Conservation (phyloP, 495 filamentous ascomycete genomes). For the Pyronema domesticum region DNA sequence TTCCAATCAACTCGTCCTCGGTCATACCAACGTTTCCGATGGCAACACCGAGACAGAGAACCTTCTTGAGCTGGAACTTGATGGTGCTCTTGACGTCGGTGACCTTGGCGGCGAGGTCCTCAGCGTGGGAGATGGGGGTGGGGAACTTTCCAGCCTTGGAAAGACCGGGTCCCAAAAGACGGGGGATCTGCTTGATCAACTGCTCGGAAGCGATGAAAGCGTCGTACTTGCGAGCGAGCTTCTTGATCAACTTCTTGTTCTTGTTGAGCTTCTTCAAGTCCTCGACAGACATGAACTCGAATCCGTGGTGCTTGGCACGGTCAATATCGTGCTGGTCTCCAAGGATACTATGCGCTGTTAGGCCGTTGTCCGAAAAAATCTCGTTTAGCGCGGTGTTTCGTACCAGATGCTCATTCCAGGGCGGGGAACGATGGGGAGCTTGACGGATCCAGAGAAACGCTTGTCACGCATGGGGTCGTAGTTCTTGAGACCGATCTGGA, state of each 20-base stretch:
- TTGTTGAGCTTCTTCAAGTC: slow-evolving; percentile 99
- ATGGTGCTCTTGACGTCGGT: slow-evolving; percentile 99
- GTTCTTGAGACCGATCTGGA: slow-evolving; percentile 99
- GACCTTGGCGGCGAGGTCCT: slow-evolving; percentile 84
- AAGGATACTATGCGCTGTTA: slow-evolving; percentile 44
- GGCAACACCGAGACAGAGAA: slow-evolving; percentile 96
- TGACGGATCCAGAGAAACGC: slow-evolving; percentile 99
- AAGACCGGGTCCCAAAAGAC: slow-evolving; percentile 94
- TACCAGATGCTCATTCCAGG: slow-evolving; percentile 89
- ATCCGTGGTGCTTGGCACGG: slow-evolving; percentile 91
- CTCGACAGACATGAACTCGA: slow-evolving; percentile 93
- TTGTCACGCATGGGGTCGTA: slow-evolving; percentile 99
- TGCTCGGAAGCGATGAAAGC: slow-evolving; percentile 91
- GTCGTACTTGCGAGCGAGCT: slow-evolving; percentile 99
- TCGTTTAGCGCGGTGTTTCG: slow-evolving; percentile 18
- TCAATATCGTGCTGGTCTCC: slow-evolving; percentile 99
- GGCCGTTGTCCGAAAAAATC: background rate
- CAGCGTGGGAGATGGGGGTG: slow-evolving; percentile 84
- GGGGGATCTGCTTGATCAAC: slow-evolving; percentile 98
- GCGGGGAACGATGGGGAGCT: slow-evolving; percentile 74
- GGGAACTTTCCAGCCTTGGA: slow-evolving; percentile 99
- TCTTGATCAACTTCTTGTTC: slow-evolving; percentile 99
- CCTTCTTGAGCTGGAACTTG: slow-evolving; percentile 99
- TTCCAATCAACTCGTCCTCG: slow-evolving; percentile 84
- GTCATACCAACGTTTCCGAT: slow-evolving; percentile 96